phyloP scores from a whole-genome alignment of 1,139 yeast species.

The Pichia sp. region DNA sequence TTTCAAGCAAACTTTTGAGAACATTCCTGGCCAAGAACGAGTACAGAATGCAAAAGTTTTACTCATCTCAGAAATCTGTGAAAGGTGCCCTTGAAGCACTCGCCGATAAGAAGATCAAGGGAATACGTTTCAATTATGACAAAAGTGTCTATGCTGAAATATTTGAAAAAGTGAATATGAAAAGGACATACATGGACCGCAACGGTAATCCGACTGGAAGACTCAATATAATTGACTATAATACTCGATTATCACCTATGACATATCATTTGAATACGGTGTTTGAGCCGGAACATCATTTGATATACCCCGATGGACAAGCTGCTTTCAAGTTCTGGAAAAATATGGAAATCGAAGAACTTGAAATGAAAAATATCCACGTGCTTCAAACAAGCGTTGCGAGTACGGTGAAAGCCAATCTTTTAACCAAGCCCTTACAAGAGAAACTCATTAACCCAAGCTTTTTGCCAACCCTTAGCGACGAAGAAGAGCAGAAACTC shows the following conservation, averaged over 20 bases:
- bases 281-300: slow-evolving; percentile 56
- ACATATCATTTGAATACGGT: slow-evolving; percentile 53
- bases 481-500: slow-evolving; percentile 18
- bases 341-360: slow-evolving; percentile 33
- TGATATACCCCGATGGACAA: slow-evolving; percentile 45
- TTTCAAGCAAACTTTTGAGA: too few relatives aligned
- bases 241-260: slow-evolving; percentile 53
- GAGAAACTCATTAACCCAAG: slow-evolving; percentile 23
- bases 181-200: slow-evolving; percentile 38
- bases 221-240: slow-evolving; percentile 62
- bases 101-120: slow-evolving; percentile 13
- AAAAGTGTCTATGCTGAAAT: slow-evolving; percentile 24
- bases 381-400: slow-evolving; percentile 10
- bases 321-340: slow-evolving; percentile 40
- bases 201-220: slow-evolving; percentile 19
- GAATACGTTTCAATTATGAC: slow-evolving; percentile 17
- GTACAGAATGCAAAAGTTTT: slow-evolving; percentile 18
- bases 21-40: background rate
- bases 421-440: slow-evolving; percentile 21
- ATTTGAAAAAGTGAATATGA: slow-evolving; percentile 42
- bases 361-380: slow-evolving; percentile 22
- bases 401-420: slow-evolving; percentile 18
- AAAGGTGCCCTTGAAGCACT: slow-evolving; percentile 9
- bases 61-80: slow-evolving; percentile 11
- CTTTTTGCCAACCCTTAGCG: slow-evolving; percentile 19